Evolutionary conservation across 306 rosid species (phyloP).

Genomic region (Prosopis cineraria): DNA sequence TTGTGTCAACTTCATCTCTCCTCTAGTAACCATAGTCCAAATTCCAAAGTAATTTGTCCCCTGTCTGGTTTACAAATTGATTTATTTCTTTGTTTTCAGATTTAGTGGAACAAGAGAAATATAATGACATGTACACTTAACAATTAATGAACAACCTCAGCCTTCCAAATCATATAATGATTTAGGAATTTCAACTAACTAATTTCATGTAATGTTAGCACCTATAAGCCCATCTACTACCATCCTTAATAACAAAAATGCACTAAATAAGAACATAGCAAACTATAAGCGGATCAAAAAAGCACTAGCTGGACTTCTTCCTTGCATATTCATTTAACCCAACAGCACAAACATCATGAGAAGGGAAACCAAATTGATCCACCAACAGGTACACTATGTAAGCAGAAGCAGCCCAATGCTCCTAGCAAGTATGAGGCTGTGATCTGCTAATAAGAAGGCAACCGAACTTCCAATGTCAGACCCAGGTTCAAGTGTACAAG

Average conservation of each 20-base stretch:
- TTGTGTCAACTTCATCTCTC: neutral
- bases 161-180: neutral
- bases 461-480: neutral
- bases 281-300: neutral
- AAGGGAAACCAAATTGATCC: conserved; percentile 3
- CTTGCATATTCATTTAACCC: neutral
- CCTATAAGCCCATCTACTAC: neutral
- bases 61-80: neutral
- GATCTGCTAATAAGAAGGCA: conserved; percentile 5
- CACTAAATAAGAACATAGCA: neutral
- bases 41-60: neutral
- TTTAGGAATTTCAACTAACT: neutral
- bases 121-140: neutral
- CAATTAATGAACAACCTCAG: neutral
- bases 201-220: neutral
- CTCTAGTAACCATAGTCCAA: neutral
- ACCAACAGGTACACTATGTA: neutral
- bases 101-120: neutral
- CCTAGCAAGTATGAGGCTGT: neutral
- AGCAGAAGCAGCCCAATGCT: neutral
- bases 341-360: neutral
- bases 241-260: neutral
- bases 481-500: conserved; percentile 2
- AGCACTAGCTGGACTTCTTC: neutral
- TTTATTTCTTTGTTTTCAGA: neutral